Evolutionary conservation across 176 grass and related monocot genomes (phyloP), one percentile per base, ranked within the genome.

Genomic region (Calamus simplicifolius): DNA sequence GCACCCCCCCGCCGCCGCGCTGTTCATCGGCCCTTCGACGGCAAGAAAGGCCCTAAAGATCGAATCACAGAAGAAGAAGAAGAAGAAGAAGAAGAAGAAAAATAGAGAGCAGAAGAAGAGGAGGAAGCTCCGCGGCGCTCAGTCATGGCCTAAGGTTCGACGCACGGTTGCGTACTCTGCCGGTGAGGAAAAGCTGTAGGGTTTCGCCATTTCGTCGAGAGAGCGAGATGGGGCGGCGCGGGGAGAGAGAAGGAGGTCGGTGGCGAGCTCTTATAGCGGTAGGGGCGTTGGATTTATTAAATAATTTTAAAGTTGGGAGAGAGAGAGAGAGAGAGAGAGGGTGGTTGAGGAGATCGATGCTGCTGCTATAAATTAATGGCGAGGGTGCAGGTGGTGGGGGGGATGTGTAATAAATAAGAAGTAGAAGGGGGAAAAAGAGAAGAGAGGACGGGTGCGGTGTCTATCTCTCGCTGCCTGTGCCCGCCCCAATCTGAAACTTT

Each of bases 1-100:
- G 49, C 58, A 38, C 3, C 50, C 70, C 5, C 38, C 58, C 58
- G 59, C 81, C 57, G 81, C 87, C 14, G 78, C 31, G 69, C 53
- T 69, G 51, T 52, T 60, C 71, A 76, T 54, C 48, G 28, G 51
- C 48, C 54, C 71, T 60, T 54, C 57, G 28, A 43, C 8, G 35
- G 35, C 1, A 43, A 43, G 35, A 43, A 43, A 43, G 35, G 7
- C 35, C 35, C 35, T 10, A 43, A 43, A 43, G 10, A 12, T 7
- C 16, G 6, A 29, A 29, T 1, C n/a, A 21, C 26, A n/a, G 58
- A 5, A 55, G 59, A 17, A 62, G 27, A 7, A 54, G 50, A 25
- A 29, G 48, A 26, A 62, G n/a, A 25, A 38, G 50, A 54, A 19
- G 48, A 61, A 27, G 38, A 59, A 51, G 58, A 62, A 38, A 19